Evolutionary conservation across 257 asterid species (phyloP), one percentile per base, ranked within the genome.

Genomic region (Solanum tarapatanum): DNA sequence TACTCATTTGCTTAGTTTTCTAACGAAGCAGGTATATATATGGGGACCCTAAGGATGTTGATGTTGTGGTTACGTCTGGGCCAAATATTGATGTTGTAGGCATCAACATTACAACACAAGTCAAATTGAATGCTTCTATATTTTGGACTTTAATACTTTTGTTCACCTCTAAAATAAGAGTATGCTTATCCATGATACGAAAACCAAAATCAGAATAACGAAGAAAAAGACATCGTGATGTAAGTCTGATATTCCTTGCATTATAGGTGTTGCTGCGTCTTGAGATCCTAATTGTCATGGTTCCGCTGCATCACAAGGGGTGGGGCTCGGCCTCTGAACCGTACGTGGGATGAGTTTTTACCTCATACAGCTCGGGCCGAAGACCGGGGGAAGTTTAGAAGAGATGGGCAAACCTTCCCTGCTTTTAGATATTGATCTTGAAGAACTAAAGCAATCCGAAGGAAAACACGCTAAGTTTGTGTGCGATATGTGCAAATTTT

Each of bases 21-120:
- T 79, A 77, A n/a, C 37, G 9, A 70, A 45, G 86, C 94, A 96
- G 98, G 35, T 32, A 32, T 32, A 94, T 96, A 41, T 96, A 93
- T 43, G 98, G 98, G 82, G 99, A 97, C 87, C 99, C 99, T 36
- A 98, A 96, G 91, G 99, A 98, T 85, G 99, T 98, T 88, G 99
- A 96, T 91, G 66, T 96, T 32, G 98, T 95, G 64, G 94, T 97
- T 90, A 96, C 99, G 41, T 96, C 93, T 13, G 99, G 99, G 75
- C 97, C 98, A 66, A 95, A 97, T 88, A 93, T 97, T 69, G 97
- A 93, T 64, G 91, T 96, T 21, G 83, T 96, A 83, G 99, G 99
- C 89, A 92, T 97, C 87, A 96, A 95, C 66, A 95, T 96, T 89
- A 97, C 99, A 3, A 95, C 98, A 7, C 99, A 96, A 93, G 94